A percentile compares a stretch with the other conserved stretches of the same genome.
These are phyloP conservation scores for Aphanocladium album DNA, from an alignment of 2,329 filamentous ascomycete genomes.

Conservation along the genomic window DNA sequence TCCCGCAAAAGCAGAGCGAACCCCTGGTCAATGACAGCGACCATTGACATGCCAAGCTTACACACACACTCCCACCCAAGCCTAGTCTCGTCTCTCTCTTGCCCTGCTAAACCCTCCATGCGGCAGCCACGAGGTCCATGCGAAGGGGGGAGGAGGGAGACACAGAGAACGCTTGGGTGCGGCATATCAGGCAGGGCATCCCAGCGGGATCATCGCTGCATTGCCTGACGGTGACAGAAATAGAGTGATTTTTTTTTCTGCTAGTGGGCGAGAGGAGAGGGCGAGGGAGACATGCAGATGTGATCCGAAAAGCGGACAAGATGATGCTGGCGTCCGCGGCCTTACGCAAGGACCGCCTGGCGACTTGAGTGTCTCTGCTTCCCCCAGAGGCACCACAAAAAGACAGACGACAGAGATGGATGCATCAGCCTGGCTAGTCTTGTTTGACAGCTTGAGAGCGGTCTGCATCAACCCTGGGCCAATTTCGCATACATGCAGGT, in stretches of 20 bases:
- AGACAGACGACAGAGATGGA: neutral
- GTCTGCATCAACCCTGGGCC: slow-evolving; percentile 6
- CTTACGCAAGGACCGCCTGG: neutral
- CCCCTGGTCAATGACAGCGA: neutral
- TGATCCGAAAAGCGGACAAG: neutral
- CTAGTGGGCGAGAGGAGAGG: too few relatives aligned
- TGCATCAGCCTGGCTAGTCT: neutral
- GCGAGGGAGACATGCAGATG: neutral
- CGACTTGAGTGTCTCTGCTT: neutral
- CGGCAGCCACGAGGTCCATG: neutral
- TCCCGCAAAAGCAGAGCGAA: too few relatives aligned
- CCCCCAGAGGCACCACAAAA: neutral
- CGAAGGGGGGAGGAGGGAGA: too few relatives aligned
- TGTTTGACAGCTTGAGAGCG: neutral
- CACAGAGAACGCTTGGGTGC: neutral
- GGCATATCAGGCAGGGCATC: neutral
- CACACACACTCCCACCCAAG: neutral
- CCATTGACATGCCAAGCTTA: neutral
- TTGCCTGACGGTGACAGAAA: too few relatives aligned
- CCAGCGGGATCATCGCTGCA: neutral
- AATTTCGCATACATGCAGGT: neutral
- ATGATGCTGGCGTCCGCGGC: neutral
- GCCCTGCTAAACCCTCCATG: neutral
- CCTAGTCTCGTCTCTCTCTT: neutral
- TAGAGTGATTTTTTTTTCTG: neutral